Evolutionary conservation across 2,329 filamentous ascomycete genomes (phyloP).

Genomic region (Claviceps sp.): DNA sequence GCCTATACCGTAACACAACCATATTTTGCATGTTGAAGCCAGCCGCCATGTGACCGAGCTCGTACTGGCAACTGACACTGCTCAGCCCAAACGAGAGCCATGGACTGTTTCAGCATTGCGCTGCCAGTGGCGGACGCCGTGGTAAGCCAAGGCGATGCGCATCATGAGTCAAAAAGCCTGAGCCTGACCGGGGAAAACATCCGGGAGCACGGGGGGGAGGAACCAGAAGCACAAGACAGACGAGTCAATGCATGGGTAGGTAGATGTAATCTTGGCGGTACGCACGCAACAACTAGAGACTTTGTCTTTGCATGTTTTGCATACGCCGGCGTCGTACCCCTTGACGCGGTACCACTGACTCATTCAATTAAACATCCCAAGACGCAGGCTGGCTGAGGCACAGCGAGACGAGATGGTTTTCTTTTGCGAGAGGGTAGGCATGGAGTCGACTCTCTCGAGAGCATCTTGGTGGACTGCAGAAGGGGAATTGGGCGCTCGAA

Average conservation of each 20-base stretch:
- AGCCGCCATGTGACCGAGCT: neutral
- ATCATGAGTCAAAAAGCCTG: neutral
- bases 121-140: neutral
- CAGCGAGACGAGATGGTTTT: no score
- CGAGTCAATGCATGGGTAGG: neutral
- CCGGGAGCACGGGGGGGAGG: neutral
- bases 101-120: neutral
- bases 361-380: neutral
- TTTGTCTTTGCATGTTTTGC: no score
- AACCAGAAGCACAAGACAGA: neutral
- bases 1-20: neutral
- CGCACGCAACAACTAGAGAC: no score
- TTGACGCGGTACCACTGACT: neutral
- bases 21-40: constrained; percentile 1
- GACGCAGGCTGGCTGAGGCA: no score
- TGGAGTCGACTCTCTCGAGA: neutral
- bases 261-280: neutral
- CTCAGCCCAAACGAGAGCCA: neutral
- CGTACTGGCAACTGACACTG: neutral
- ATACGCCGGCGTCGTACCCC: neutral
- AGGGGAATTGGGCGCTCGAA: neutral
- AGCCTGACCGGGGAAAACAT: neutral
- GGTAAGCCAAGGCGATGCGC: neutral
- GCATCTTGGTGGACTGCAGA: neutral
- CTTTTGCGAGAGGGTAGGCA: no score